Percentiles rank a stretch among this genome's conserved stretches.
phyloP scores from a whole-genome alignment of 2,329 filamentous ascomycete species.

The Penicillium expansum region DNA sequence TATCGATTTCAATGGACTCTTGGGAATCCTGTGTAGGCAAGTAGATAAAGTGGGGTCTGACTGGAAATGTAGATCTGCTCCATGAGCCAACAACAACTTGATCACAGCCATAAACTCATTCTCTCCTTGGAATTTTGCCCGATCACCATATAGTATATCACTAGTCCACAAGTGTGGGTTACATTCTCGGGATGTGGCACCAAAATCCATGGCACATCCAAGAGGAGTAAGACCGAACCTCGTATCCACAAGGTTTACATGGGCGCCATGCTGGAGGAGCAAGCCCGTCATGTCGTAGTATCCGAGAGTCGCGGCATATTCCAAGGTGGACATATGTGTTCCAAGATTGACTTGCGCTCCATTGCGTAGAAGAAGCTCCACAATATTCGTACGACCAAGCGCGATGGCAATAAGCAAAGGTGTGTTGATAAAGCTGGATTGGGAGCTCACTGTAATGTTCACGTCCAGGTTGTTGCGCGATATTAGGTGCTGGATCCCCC shows the following conservation, averaged over 20 bases:
- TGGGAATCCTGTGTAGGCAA: too few relatives aligned
- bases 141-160: too few relatives aligned
- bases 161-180: neutral
- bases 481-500: neutral
- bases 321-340: neutral
- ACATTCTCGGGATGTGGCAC: neutral
- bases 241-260: neutral
- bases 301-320: neutral
- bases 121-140: neutral
- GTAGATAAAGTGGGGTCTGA: fast-evolving
- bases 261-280: neutral
- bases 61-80: neutral
- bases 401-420: neutral
- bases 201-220: neutral
- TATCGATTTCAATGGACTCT: too few relatives aligned
- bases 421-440: fast-evolving
- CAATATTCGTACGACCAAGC: neutral
- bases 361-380: neutral
- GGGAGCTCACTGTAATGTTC: fast-evolving
- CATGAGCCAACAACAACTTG: neutral
- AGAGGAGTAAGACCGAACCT: neutral
- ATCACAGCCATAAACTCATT: neutral
- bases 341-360: neutral
- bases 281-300: neutral
- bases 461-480: neutral